Evolutionary conservation across 208 protist species (phyloP).

Genomic region (Sergeia podlipaevii): DNA sequence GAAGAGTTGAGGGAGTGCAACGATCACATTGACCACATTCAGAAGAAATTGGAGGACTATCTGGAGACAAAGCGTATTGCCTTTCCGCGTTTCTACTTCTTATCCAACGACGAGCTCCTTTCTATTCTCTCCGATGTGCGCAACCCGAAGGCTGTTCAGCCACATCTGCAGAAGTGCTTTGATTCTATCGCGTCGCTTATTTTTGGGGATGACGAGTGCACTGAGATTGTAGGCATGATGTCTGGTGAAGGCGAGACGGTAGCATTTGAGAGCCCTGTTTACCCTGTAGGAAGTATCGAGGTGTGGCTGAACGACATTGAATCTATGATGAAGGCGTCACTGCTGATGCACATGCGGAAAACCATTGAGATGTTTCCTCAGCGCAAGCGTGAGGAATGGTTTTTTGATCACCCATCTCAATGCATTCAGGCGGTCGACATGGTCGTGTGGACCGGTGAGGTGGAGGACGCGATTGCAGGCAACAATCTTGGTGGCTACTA

Average conservation of each 20-base stretch:
- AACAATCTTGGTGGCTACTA: slow-evolving; percentile 61
- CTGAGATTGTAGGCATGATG: slow-evolving; percentile 87
- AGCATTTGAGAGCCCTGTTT: slow-evolving; percentile 77
- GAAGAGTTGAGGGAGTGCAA: slow-evolving; percentile 83
- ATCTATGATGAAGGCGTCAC: slow-evolving; percentile 88
- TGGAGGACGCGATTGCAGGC: slow-evolving; percentile 77
- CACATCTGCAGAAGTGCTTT: slow-evolving; percentile 96
- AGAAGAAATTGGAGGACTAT: slow-evolving; percentile 96
- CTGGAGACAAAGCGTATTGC: slow-evolving; percentile 95
- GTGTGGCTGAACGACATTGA: slow-evolving; percentile 94
- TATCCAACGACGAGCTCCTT: slow-evolving; percentile 98
- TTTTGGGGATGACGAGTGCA: slow-evolving; percentile 73
- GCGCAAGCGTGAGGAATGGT: slow-evolving; percentile 84
- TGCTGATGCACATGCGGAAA: slow-evolving; percentile 84
- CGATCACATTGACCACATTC: slow-evolving; percentile 91
- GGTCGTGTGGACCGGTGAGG: slow-evolving; percentile 92
- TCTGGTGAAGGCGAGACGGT: slow-evolving; percentile 92
- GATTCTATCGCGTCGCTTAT: slow-evolving; percentile 92
- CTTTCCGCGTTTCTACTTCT: slow-evolving; percentile 98
- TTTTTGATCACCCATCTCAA: slow-evolving; percentile 93
- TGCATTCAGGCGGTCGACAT: slow-evolving; percentile 93
- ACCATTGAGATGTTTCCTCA: slow-evolving; percentile 72
- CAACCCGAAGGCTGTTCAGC: slow-evolving; percentile 95
- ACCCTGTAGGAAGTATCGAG: slow-evolving; percentile 92
- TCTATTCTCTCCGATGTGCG: slow-evolving; percentile 97